Conservation (phyloP, 257 asterid species). For the Petunia secreta region DNA sequence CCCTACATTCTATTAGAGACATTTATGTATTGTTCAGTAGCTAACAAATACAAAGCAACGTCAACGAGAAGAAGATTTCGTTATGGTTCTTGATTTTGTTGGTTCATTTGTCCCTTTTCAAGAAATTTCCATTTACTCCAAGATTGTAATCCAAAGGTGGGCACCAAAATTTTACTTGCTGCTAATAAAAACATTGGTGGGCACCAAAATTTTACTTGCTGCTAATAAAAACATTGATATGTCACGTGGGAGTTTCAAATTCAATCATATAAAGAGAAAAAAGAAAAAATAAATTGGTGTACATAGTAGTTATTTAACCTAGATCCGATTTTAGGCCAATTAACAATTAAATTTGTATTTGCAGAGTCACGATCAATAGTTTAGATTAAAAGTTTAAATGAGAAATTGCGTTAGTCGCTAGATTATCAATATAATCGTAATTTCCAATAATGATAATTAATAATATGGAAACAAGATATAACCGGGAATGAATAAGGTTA, state of each 20-base stretch:
- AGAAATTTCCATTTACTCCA: neutral
- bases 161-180: neutral
- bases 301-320: no score
- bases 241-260: neutral
- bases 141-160: neutral
- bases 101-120: neutral
- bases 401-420: no score
- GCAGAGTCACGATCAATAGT: no score
- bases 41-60: conserved; percentile 6
- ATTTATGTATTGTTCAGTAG: neutral
- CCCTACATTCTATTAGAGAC: neutral
- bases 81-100: conserved; percentile 19
- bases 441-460: no score
- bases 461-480: no score
- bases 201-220: neutral
- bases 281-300: neutral
- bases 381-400: no score
- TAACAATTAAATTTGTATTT: no score
- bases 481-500: no score
- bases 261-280: neutral
- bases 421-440: no score
- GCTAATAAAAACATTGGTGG: neutral
- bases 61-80: neutral
- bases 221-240: neutral
- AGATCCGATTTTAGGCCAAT: no score